Evolutionary conservation across 78 protist genomes (phyloP), one percentile per base, ranked within the genome.

Genomic region (Guillardia theta): DNA sequence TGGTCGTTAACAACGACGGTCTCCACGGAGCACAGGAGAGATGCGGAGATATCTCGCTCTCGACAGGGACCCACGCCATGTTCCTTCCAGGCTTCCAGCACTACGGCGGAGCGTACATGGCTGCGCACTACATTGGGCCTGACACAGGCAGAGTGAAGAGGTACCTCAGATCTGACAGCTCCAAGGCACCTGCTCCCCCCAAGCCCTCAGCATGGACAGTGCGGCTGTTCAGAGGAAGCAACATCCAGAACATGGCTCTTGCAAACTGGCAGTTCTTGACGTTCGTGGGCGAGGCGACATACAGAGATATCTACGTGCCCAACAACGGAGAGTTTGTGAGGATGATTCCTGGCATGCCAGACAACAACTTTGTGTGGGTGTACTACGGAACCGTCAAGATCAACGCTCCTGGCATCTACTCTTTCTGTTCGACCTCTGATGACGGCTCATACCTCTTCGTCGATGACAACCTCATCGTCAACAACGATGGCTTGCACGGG

Each of bases 341-440:
- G n/a, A n/a, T n/a, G 27, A 43, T 78, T 10, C 45, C 90, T 22
- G 33, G 24, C 10, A 78, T 48, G 4, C 90, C 90, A 0, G 0
- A 4, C 33, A 30, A 37, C 50, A 30, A 78, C 48, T 78, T 44
- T 30, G 90, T 48, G 48, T 78, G 90, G 90, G 48, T 43, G 15
- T 43, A 43, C 90, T 78, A 78, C 90, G 90, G 90, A 19, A 78
- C 90, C 3, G 53, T 78, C 50, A 37, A 43, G 90, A 78, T 78
- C 39, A 50, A 6, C 33, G 18, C 15, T 10, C 45, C 33, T 24
- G 83, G 83, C 41, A 43, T 22, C 83, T 78, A 78, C 33, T 18
- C 21, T 22, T 43, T 78, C 53, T 78, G 90, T 30, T 12, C 48
- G 50, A 78, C 90, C 10, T 78, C 90, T 9, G 70, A 58, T 6